These are phyloP conservation scores for Hibiscus tridactylites DNA, from an alignment of 345 rosid species.

Conservation along the genomic window DNA sequence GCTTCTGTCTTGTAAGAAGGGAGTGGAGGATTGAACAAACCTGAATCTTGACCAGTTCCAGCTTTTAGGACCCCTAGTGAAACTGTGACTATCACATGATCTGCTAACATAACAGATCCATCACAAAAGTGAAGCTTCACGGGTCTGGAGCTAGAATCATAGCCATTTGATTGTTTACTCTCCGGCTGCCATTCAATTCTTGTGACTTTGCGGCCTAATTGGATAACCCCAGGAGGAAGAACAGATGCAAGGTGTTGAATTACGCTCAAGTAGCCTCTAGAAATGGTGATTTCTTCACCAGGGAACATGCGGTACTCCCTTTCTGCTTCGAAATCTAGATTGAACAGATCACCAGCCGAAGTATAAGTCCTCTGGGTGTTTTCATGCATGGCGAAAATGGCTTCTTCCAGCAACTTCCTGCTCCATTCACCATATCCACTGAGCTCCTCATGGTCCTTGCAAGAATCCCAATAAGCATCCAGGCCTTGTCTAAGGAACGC, in stretches of 20 bases:
- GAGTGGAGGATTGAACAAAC: conserved; percentile 69
- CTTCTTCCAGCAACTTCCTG: conserved; percentile 51
- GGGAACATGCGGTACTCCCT: conserved; percentile 88
- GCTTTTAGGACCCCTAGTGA: conserved; percentile 89
- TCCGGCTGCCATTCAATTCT: conserved; percentile 66
- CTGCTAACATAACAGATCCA: conserved; percentile 65
- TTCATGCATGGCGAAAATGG: conserved; percentile 64
- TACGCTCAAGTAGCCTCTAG: conserved; percentile 72
- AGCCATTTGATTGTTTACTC: conserved; percentile 24
- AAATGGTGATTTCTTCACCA: conserved; percentile 94
- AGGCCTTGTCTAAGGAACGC: conserved; percentile 52
- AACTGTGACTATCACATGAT: conserved; percentile 87
- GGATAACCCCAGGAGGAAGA: conserved; percentile 63
- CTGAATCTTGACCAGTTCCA: conserved; percentile 39
- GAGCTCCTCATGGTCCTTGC: conserved; percentile 20
- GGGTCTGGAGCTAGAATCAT: conserved; percentile 20
- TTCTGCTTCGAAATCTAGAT: conserved; percentile 72
- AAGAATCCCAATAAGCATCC: conserved; percentile 45
- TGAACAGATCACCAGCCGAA: conserved; percentile 70
- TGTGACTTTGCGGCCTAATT: conserved; percentile 50
- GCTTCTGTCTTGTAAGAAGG: conserved; percentile 73
- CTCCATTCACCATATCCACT: conserved; percentile 43
- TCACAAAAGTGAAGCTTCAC: conserved; percentile 80
- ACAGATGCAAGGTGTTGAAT: conserved; percentile 52
- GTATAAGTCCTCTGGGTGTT: conserved; percentile 81